Evolutionary conservation across 73 alveolate species (phyloP).

Genomic region (Tetrahymena elliotti): DNA sequence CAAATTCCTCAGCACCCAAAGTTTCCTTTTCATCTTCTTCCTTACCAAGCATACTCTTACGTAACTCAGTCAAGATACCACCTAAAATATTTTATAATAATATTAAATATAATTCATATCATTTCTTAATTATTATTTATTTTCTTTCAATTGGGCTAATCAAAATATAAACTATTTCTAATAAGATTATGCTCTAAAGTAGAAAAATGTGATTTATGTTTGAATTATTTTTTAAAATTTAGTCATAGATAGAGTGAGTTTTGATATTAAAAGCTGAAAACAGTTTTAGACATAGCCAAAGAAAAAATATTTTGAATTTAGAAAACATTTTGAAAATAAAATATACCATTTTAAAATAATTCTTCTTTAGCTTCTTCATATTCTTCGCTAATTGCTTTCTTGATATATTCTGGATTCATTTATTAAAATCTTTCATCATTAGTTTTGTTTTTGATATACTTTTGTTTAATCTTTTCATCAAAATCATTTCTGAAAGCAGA

Average conservation of each 20-base stretch:
- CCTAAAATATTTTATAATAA: background rate
- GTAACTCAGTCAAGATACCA: background rate
- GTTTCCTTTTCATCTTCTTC: background rate
- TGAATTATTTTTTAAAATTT: too few relatives aligned
- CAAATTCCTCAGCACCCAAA: background rate
- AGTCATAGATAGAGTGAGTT: background rate
- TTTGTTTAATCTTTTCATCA: background rate
- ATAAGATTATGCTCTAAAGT: too few relatives aligned
- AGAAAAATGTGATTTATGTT: too few relatives aligned
- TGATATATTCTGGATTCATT: background rate
- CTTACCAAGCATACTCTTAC: background rate
- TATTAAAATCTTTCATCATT: background rate
- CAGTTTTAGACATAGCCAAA: background rate
- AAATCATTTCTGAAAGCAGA: background rate
- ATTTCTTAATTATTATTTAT: background rate
- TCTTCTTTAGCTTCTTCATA: background rate
- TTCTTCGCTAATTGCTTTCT: background rate
- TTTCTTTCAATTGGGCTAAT: too few relatives aligned
- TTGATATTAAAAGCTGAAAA: background rate
- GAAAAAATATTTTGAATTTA: too few relatives aligned
- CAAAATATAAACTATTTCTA: too few relatives aligned
- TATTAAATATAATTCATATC: background rate
- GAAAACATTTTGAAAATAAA: background rate
- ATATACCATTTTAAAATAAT: background rate
- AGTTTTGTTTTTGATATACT: background rate